Conservation (phyloP, 1,139 yeast genomes). For the Suhomyces bolitotheri region DNA sequence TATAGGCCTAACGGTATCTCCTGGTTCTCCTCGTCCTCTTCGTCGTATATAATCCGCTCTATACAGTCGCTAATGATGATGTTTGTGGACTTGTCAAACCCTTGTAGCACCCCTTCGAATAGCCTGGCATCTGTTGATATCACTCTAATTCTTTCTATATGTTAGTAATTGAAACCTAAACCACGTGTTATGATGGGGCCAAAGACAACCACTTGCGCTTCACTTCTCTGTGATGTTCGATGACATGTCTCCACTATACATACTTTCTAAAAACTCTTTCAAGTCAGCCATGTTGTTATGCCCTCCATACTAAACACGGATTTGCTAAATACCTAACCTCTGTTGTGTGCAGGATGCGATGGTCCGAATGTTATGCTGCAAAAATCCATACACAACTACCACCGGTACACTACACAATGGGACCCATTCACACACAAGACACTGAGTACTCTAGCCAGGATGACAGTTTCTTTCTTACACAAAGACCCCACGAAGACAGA, state of each 20-base stretch:
- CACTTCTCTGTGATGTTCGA: background rate
- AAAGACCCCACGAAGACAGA: background rate
- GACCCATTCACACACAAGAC: constrained; percentile 10
- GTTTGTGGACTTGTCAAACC: constrained; percentile 82
- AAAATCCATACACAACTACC: background rate
- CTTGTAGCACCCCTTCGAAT: constrained; percentile 71
- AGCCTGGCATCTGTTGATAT: constrained; percentile 83
- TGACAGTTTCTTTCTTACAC: constrained; percentile 14
- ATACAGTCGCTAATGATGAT: constrained; percentile 61
- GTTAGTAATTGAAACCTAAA: constrained; percentile 37
- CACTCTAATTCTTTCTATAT: constrained; percentile 59
- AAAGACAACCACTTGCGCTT: background rate
- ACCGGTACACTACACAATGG: background rate
- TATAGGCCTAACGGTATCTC: constrained; percentile 58
- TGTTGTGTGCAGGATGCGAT: background rate
- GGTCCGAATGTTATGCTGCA: no score
- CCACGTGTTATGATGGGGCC: no score
- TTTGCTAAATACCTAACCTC: background rate
- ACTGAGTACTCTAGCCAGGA: constrained; percentile 26
- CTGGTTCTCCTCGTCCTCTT: constrained; percentile 51
- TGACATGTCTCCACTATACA: constrained; percentile 22
- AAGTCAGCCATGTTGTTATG: constrained; percentile 36
- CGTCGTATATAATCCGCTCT: constrained; percentile 48
- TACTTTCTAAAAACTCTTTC: constrained; percentile 40
- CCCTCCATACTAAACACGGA: no score